Evolutionary conservation across 331 rosid genomes (phyloP).

Genomic region (Acacia concinna): DNA sequence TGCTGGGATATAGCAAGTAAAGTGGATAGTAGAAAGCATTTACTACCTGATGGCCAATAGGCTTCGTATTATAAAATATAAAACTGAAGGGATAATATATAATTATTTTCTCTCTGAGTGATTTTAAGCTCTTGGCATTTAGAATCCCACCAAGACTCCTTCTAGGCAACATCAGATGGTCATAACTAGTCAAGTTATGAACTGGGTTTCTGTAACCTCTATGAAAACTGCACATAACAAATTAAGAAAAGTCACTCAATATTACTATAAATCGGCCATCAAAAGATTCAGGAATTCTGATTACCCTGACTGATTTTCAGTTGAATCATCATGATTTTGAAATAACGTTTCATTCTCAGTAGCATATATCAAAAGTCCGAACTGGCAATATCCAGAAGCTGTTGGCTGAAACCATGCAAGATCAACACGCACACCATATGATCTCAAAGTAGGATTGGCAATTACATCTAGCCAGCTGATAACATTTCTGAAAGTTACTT

Average conservation of each 20-base stretch:
- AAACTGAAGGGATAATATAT: conserved; percentile 64
- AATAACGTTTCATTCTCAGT: conserved; percentile 42
- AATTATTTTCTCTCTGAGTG: conserved; percentile 67
- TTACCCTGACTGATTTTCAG: conserved; percentile 67
- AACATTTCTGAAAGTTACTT: conserved; percentile 62
- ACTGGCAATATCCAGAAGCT: conserved; percentile 86
- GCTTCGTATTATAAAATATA: conserved; percentile 68
- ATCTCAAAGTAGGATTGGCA: conserved; percentile 63
- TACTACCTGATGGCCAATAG: conserved; percentile 93
- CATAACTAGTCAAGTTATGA: conserved; percentile 45
- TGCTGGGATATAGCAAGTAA: conserved; percentile 3
- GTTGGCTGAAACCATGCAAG: conserved; percentile 96
- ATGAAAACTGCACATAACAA: conserved; percentile 47
- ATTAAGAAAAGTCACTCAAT: conserved; percentile 31
- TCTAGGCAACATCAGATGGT: conserved; percentile 55
- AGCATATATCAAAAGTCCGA: conserved; percentile 69
- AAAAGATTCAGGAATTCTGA: conserved; percentile 24
- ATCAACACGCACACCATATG: conserved; percentile 63
- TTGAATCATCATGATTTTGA: conserved; percentile 49
- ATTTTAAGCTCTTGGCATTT: conserved; percentile 58
- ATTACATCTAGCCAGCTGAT: conserved; percentile 76
- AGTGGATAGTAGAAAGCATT: conserved; percentile 20
- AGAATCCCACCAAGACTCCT: conserved; percentile 67
- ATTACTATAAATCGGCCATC: conserved; percentile 3
- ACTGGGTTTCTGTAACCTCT: conserved; percentile 34